These are phyloP conservation scores for Cutaneotrichosporon sp. DNA, from an alignment of 1,284 basidiomycete genomes.

Conservation along the genomic window DNA sequence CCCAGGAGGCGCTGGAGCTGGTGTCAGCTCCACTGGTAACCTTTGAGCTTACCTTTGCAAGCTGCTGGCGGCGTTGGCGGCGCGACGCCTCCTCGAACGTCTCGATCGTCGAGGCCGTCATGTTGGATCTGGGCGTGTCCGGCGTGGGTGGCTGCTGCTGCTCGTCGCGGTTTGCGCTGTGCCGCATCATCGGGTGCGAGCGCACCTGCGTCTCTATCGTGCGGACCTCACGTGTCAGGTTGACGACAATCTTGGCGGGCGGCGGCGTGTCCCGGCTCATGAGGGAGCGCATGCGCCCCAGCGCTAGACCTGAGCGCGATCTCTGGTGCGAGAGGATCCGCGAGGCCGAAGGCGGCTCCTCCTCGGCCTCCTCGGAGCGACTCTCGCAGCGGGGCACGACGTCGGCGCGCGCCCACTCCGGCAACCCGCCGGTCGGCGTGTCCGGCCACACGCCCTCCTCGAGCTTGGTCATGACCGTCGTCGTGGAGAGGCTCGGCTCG, in stretches of 20 bases:
- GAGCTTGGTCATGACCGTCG: conserved; percentile 22
- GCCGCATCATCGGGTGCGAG: background rate
- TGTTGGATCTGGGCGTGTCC: background rate
- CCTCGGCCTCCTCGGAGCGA: background rate
- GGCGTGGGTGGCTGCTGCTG: background rate
- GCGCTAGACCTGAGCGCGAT: background rate
- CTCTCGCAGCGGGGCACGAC: conserved; percentile 25
- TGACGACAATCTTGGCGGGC: conserved; percentile 23
- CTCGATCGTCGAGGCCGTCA: background rate
- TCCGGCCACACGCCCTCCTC: conserved; percentile 29
- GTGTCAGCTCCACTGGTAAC: background rate
- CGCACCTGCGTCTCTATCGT: conserved; percentile 4
- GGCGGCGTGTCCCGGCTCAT: background rate
- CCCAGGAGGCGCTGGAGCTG: conserved; percentile 36
- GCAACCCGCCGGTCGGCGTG: conserved; percentile 6
- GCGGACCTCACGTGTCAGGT: conserved; percentile 28
- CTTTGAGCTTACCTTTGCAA: conserved; percentile 37
- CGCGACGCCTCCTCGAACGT: conserved; percentile 25
- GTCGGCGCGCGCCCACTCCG: conserved; percentile 37
- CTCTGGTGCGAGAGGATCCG: background rate
- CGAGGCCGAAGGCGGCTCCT: background rate
- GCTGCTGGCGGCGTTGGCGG: conserved; percentile 28
- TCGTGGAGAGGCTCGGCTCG: conserved; percentile 28
- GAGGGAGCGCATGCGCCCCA: conserved; percentile 7
- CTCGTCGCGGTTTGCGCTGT: background rate